Evolutionary conservation across 306 rosid genomes (phyloP), one percentile per base, ranked within the genome.

Genomic region (Sesbania bispinosa): DNA sequence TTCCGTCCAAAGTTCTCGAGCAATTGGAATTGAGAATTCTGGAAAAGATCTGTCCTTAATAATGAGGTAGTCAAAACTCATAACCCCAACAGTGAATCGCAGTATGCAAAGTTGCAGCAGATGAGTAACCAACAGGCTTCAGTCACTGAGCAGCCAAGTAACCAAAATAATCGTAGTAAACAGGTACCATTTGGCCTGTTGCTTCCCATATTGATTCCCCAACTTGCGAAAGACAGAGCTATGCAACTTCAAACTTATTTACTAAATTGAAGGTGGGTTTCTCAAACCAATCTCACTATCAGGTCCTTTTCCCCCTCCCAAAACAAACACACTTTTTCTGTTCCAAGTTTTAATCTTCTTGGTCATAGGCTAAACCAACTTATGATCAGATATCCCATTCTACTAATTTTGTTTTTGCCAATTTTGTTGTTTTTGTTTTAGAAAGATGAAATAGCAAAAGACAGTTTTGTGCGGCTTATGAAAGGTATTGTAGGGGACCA

Each of bases 61-160:
- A 80, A 66, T 24, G 88, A 87, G 58, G 77, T 83, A 75, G 85
- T 75, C 50, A 76, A 83, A 72, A 63, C 79, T 41, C 83, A 78
- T 50, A 75, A 67, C 47, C 84, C 81, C 46, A 85, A 68, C 23
- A 82, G 78, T 35, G 94, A 92, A 48, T 82, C 94, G 62, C 96
- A 89, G 69, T 92, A 87, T 76, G 71, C 80, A 23, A 92, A 92
- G 74, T 79, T 92, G 79, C 96, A 89, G 79, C 88, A 88, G 86
- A 89, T 89, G 78, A 92, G 96, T 74, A 87, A 87, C 84, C 97
- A 92, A 80, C 96, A 89, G 81, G 88, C 90, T 41, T 79, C 87
- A 62, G 76, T 78, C 69, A 24, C 76, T 2, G 94, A 83, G 76
- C 89, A 81, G 78, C 81, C 89, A 59, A 80, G 84, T 78, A 83